phyloP scores from a whole-genome alignment of 768 basidiomycete genomes.

The Solioccasus polychromus region DNA sequence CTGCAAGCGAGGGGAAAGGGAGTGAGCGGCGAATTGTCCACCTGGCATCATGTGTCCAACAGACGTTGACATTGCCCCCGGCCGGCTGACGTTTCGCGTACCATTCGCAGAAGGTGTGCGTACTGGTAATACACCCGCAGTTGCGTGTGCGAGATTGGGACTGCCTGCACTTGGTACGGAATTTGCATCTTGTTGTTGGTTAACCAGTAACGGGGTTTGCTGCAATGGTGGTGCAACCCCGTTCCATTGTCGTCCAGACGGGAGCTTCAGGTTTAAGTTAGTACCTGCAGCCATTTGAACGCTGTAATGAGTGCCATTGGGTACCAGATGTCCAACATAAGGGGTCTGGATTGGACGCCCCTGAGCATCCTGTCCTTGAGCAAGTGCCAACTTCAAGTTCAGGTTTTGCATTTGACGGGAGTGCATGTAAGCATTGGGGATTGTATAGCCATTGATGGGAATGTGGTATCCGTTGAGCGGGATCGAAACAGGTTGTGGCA shows the following conservation, averaged over 20 bases:
- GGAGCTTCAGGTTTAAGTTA: slow-evolving; percentile 37
- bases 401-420: slow-evolving; percentile 50
- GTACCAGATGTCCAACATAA: slow-evolving; percentile 30
- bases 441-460: slow-evolving; percentile 38
- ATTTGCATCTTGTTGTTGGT: slow-evolving; percentile 25
- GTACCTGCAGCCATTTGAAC: slow-evolving; percentile 23
- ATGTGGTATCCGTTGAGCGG: slow-evolving; percentile 49
- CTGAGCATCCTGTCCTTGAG: slow-evolving; percentile 38
- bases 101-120: slow-evolving; percentile 60
- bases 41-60: slow-evolving; percentile 33
- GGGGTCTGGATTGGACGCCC: slow-evolving; percentile 36
- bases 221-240: slow-evolving; percentile 24
- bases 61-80: slow-evolving; percentile 16
- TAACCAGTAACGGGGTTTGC: slow-evolving; percentile 21
- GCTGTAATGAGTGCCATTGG: slow-evolving; percentile 29
- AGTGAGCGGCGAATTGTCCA: slow-evolving; percentile 40
- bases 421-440: slow-evolving; percentile 35
- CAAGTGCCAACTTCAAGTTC: slow-evolving; percentile 55
- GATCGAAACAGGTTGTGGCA: slow-evolving; percentile 40
- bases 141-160: slow-evolving; percentile 34
- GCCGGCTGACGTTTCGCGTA: slow-evolving; percentile 42
- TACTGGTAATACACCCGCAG: slow-evolving; percentile 35
- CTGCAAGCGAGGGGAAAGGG: slow-evolving; percentile 51
- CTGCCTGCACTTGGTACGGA: slow-evolving; percentile 30
- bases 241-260: slow-evolving; percentile 40